phyloP scores from a whole-genome alignment of 768 basidiomycete species.

The Lactarius pseudohatsudake region DNA sequence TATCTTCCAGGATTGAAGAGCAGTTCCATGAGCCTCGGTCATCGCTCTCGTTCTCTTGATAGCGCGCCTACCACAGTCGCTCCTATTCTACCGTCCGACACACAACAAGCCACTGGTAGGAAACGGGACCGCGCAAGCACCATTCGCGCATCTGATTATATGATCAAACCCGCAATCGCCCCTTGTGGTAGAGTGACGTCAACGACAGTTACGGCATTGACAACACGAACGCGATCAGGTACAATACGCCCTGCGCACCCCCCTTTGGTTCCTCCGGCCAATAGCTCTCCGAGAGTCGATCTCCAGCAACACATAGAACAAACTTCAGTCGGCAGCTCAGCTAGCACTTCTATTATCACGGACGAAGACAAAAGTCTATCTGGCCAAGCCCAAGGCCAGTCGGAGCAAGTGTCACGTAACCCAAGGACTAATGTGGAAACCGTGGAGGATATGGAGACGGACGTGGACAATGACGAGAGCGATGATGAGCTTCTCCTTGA shows the following conservation, averaged over 20 bases:
- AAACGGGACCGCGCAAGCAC: conserved; percentile 29
- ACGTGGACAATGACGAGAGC: conserved; percentile 17
- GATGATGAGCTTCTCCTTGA: conserved; percentile 29
- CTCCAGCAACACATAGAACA: conserved; percentile 30
- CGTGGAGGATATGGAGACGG: conserved; percentile 10
- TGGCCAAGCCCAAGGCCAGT: background rate
- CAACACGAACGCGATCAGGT: conserved; percentile 30
- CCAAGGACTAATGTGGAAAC: background rate
- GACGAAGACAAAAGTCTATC: background rate
- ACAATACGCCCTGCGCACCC: conserved; percentile 27
- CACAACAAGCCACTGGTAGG: conserved; percentile 5
- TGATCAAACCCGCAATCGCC: conserved; percentile 1
- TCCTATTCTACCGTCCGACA: background rate
- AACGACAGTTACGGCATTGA: conserved; percentile 9
- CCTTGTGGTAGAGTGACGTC: background rate
- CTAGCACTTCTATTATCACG: background rate
- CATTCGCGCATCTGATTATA: conserved; percentile 29
- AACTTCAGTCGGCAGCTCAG: conserved; percentile 13
- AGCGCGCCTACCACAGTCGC: background rate
- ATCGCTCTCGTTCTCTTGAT: conserved; percentile 25
- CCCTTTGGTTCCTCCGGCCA: conserved; percentile 13
- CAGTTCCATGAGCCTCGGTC: background rate
- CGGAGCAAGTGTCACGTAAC: background rate
- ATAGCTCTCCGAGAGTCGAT: background rate
- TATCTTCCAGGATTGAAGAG: conserved; percentile 2